Base-by-base conservation (phyloP, 257 asterid genomes). In the Haberlea rhodopensis region DNA sequence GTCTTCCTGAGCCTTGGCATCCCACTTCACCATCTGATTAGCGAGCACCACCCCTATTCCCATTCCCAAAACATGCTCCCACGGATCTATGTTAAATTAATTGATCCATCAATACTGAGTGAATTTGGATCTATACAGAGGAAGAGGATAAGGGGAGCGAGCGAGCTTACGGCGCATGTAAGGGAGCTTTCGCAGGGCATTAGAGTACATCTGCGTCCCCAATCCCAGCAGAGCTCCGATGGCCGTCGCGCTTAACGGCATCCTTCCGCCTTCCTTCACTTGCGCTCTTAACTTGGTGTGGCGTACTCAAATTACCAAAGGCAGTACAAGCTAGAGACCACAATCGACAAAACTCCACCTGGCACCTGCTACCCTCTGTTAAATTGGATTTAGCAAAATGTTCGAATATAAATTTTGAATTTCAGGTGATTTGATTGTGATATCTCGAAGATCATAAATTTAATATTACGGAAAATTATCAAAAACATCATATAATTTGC, bases 61-160 rank as follows among this genome's bases (percentile, higher is more conserved):
- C 89, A 94, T 94, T 23, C 97, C 99, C 80, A 94, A 49, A 67
- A 94, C 70, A 83, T 94, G 99, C 74, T 94, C 99, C 97, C 99
- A 94, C 16, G 99, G 99, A 90, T 94, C 99, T 92, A 83, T 13
- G 51, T 43, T 16, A 6, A 43, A 15, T 43, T 5, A 43, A 43
- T 5, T 3, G 51, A 43, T 43, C 6, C 18, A 43, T 13, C 51
- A 15, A 43, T 16, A 16, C n/a, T n/a, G n/a, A n/a, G n/a, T 1
- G 31, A 66, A 22, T 27, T 5, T 10, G 24, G 1, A 46, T 15
- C 49, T 37, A 16, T 52, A 34, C 4, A 52, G 34, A 62, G 6
- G 48, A 6, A 61, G 19, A 34, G 18, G n/a, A n/a, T n/a, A n/a
- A n/a, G n/a, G n/a, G 19, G 20, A 60, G 27, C 16, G 52, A 49